phyloP scores from a whole-genome alignment of 176 grass and related monocot genomes.

The Avena sativa region DNA sequence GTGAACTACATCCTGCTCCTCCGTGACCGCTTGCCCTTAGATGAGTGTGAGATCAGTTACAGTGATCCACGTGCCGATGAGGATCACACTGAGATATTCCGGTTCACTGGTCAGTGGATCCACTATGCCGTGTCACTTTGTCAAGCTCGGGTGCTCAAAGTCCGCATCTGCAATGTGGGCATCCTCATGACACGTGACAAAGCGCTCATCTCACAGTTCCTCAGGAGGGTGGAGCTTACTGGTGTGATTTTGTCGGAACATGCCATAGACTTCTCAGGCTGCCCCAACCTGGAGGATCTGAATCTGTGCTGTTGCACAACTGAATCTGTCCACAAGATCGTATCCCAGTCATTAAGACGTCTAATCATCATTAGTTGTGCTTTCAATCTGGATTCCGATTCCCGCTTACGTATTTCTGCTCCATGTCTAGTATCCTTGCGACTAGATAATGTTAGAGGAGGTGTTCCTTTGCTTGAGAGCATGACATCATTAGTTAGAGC shows the following conservation, averaged over 20 bases:
- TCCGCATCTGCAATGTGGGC: not conserved
- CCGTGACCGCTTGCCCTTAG: not conserved
- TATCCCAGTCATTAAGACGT: not conserved
- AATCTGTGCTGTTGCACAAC: not conserved
- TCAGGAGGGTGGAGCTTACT: constrained; percentile 14
- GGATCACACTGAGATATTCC: not conserved
- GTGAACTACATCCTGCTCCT: constrained; percentile 21
- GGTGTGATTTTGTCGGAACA: not conserved
- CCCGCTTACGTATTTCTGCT: not conserved
- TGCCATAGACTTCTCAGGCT: constrained; percentile 27
- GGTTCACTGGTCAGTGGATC: not conserved
- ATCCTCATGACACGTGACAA: not conserved
- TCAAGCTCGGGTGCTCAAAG: not conserved
- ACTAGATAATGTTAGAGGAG: not conserved
- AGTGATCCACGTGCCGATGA: no score
- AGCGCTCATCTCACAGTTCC: not conserved
- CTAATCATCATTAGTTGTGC: not conserved
- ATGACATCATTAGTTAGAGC: constrained; percentile 15
- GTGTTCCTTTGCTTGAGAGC: constrained; percentile 3
- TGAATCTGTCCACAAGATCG: not conserved
- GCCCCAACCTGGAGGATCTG: not conserved
- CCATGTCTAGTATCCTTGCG: not conserved
- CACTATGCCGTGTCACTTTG: not conserved
- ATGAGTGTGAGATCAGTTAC: not conserved
- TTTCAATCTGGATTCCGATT: not conserved